Evolutionary conservation across 257 asterid species (phyloP).

Genomic region (Solanum chaucha): DNA sequence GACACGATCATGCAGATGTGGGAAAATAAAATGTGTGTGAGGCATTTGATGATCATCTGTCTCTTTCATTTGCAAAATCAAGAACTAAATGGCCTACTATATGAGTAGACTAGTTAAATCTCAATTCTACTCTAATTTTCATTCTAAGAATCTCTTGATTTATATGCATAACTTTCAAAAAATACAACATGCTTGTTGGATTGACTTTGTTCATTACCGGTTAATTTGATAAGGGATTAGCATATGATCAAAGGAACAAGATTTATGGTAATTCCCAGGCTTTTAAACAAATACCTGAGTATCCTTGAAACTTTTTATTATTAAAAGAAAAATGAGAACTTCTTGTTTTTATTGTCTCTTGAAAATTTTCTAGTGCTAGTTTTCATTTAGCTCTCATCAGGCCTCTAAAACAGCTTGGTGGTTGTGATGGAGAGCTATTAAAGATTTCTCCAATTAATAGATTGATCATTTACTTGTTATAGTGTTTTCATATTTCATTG

Average conservation of each 20-base stretch:
- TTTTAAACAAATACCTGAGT: conserved; percentile 57
- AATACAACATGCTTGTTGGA: neutral
- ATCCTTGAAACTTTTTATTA: conserved; percentile 31
- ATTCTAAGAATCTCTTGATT: neutral
- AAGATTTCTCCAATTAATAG: neutral
- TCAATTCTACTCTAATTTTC: neutral
- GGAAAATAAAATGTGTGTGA: neutral
- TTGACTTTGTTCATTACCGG: neutral
- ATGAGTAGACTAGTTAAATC: neutral
- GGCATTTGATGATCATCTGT: neutral
- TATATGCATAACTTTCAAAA: neutral
- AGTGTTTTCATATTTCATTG: neutral
- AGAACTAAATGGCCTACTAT: neutral
- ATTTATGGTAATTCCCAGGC: conserved; percentile 38
- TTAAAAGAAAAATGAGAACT: neutral
- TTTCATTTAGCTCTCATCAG: conserved; percentile 47
- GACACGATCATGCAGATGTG: neutral
- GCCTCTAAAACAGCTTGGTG: conserved; percentile 57
- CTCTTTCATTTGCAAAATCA: neutral
- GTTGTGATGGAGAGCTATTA: conserved; percentile 70
- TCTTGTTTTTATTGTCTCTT: neutral
- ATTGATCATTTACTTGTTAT: neutral
- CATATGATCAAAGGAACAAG: conserved; percentile 9
- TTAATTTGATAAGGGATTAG: neutral
- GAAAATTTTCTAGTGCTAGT: neutral